Base-by-base conservation (phyloP, 192 early-diverging fungal genomes). In the Backusella sp. region DNA sequence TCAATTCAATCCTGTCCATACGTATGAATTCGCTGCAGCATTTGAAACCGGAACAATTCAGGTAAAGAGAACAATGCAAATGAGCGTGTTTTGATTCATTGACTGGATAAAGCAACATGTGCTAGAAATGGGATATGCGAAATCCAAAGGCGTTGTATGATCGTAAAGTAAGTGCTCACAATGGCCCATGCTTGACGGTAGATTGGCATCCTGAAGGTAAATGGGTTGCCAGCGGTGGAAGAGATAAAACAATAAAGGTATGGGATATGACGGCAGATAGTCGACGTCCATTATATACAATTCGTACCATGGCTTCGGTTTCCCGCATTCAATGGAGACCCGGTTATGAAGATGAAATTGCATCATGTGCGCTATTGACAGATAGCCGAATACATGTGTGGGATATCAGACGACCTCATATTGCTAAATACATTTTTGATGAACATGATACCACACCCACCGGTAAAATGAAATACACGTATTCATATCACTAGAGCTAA, bases 21-120 rank as follows among this genome's bases (percentile, higher is more conserved):
- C 76, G 26, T 80, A 78, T 73, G 91, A 94, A 72, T 92, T 96
- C 77, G 91, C 86, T 19, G 92, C 94, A 32, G 94, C 90, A 0
- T 94, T 94, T 77, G 94, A 96, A 36, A 95, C 90, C 71, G 94
- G 94, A 21, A 88, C 80, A 12, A 84, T 93, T 34, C 92, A 92
- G 84, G 92, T 91, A 85, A 74, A 53, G n/a, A 70, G n/a, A 70
- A 17, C 17, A 36, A 62, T 9, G 11, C 2, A 32, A 42, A 62
- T 1, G 62, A 28, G 8, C 17, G 7, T 6, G 15, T 49, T n/a
- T 19, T 49, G 46, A n/a, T n/a, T 49, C 15, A 49, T n/a, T 49
- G 46, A 49, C 15, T 49, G 46, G 46, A n/a, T 49, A n/a, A 36
- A 12, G 21, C 32, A 32, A 32, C 3, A 36, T 77, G 1, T 77